These are phyloP conservation scores for Eragrostis tef DNA, from an alignment of 202 grass and related monocot species.

Conservation along the genomic window DNA sequence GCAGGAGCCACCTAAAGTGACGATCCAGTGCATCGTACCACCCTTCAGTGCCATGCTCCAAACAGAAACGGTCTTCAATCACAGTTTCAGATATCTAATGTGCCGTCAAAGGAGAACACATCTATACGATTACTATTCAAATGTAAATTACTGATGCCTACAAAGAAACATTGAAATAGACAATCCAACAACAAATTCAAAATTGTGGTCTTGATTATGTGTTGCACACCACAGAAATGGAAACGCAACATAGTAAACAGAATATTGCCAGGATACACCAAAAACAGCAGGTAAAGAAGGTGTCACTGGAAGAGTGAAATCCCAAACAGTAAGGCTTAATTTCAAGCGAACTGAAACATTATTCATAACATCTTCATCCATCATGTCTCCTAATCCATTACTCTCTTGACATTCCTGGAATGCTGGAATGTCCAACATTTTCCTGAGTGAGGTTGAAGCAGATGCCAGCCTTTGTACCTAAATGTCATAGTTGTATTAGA, in stretches of 20 bases:
- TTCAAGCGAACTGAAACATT: constrained; percentile 81
- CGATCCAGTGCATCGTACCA: constrained; percentile 87
- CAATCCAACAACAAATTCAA: constrained; percentile 32
- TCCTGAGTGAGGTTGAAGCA: constrained; percentile 63
- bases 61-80: constrained; percentile 93
- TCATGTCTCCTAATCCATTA: constrained; percentile 74
- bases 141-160: constrained; percentile 12
- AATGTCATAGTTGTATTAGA: constrained; percentile 47
- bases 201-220: not conserved
- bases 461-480: constrained; percentile 73
- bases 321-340: constrained; percentile 90
- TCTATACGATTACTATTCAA: constrained; percentile 4
- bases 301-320: constrained; percentile 92
- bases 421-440: constrained; percentile 61
- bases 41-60: constrained; percentile 85
- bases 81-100: constrained; percentile 94
- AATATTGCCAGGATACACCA: constrained; percentile 81
- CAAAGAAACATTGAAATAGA: constrained; percentile 14
- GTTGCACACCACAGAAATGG: constrained; percentile 29
- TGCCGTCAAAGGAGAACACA: constrained; percentile 55
- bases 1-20: constrained; percentile 95
- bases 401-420: constrained; percentile 70
- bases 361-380: constrained; percentile 91
- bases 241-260: constrained; percentile 32
- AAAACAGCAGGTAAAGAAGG: constrained; percentile 97